Conservation (phyloP, 1,139 yeast species). For the Nakaseomyces bracarensis region DNA sequence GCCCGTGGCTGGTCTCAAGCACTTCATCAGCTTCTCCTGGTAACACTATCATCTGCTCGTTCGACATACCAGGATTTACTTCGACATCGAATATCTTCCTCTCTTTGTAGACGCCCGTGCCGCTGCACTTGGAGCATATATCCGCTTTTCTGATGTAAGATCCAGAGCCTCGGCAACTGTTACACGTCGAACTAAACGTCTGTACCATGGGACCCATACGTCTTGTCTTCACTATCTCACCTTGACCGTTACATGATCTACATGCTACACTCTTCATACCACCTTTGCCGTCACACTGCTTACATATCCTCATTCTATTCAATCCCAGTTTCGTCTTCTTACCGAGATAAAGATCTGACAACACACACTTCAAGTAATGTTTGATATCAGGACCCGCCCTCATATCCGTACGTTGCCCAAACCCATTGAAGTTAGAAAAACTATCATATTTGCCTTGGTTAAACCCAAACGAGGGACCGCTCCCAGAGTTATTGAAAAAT, state of each 20-base stretch:
- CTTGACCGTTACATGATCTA: conserved; percentile 33
- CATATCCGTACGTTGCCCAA: background rate
- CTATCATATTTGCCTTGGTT: conserved; percentile 8
- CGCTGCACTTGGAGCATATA: conserved; percentile 38
- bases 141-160: conserved; percentile 30
- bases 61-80: conserved; percentile 45
- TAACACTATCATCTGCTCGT: conserved; percentile 45
- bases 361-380: conserved; percentile 39
- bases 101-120: conserved; percentile 36
- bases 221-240: conserved; percentile 19
- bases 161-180: conserved; percentile 37
- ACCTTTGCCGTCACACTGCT: conserved; percentile 40
- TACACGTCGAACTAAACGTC: conserved; percentile 32
- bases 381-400: conserved; percentile 38
- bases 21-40: conserved; percentile 61
- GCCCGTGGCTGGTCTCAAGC: conserved; percentile 29
- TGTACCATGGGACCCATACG: conserved; percentile 27
- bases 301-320: conserved; percentile 38
- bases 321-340: conserved; percentile 41
- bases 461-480: conserved; percentile 6
- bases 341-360: conserved; percentile 44
- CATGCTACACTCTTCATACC: conserved; percentile 35
- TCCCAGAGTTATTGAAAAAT: conserved; percentile 22
- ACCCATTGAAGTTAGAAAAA: conserved; percentile 3
- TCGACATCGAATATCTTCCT: conserved; percentile 45